These are phyloP conservation scores for Catenaria anguillulae DNA, from an alignment of 371 early-diverging fungal genomes.

Conservation along the genomic window DNA sequence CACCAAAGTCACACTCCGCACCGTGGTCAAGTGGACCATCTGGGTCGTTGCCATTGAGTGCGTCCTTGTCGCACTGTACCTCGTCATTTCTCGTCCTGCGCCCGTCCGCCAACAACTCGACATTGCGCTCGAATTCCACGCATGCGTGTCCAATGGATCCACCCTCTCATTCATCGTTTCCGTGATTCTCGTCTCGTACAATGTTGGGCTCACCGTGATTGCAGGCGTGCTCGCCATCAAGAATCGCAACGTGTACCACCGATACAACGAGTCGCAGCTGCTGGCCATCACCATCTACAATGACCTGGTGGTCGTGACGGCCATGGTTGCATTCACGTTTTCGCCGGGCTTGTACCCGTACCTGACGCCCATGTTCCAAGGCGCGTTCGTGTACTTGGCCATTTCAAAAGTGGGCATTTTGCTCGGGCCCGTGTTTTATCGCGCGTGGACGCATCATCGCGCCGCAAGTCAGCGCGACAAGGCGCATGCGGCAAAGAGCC, in stretches of 20 bases:
- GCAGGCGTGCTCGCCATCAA: neutral
- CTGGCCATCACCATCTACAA: neutral
- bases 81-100: no score
- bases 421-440: neutral
- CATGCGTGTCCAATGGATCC: neutral
- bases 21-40: neutral
- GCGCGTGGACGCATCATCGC: no score
- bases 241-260: neutral
- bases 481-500: no score
- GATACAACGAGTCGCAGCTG: neutral
- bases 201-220: neutral
- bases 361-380: neutral
- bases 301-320: neutral
- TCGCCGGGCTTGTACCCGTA: neutral
- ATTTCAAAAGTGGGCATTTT: neutral
- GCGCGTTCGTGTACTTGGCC: neutral
- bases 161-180: no score
- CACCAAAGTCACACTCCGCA: neutral
- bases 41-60: no score
- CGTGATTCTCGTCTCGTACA: neutral
- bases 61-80: no score
- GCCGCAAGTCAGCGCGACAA: no score
- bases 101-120: neutral
- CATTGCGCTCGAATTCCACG: neutral
- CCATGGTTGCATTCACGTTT: neutral